Evolutionary conservation across 768 basidiomycete species (phyloP).

Genomic region (Termitomyces sp.): DNA sequence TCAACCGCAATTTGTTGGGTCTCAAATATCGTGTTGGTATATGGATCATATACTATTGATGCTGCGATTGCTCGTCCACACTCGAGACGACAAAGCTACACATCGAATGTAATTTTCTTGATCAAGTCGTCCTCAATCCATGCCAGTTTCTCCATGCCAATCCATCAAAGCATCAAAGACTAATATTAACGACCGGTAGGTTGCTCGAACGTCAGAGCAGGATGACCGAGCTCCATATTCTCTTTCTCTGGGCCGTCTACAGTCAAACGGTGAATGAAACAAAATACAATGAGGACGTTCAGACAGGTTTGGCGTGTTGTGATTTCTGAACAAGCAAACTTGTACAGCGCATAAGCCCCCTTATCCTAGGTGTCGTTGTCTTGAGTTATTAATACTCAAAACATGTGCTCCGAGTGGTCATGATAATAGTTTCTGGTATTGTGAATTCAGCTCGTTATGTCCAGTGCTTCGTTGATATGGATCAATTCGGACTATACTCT

Average conservation of each 20-base stretch:
- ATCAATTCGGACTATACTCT: no score
- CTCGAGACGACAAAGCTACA: neutral
- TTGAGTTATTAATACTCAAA: no score
- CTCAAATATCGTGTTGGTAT: neutral
- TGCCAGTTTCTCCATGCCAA: constrained; percentile 22
- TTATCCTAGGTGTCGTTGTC: no score
- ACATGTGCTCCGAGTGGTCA: no score
- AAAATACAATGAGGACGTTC: constrained; percentile 66
- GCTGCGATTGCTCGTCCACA: neutral
- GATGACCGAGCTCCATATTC: constrained; percentile 51
- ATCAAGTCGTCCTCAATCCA: constrained; percentile 17
- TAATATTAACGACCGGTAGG: constrained; percentile 33
- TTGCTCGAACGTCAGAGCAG: neutral
- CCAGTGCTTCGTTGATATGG: no score
- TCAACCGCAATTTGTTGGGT: neutral
- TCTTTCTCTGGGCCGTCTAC: constrained; percentile 79
- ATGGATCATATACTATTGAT: neutral
- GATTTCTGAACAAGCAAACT: no score
- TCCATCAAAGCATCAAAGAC: constrained; percentile 79
- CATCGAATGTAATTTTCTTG: constrained; percentile 15
- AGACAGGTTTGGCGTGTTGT: constrained; percentile 40
- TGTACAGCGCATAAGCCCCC: no score
- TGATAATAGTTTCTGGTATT: no score
- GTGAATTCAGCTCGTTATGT: no score
- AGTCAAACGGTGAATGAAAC: constrained; percentile 70